Evolutionary conservation across 805 yeast genomes (phyloP), one percentile per base, ranked within the genome.

Genomic region (Metschnikowia cerradonensis): DNA sequence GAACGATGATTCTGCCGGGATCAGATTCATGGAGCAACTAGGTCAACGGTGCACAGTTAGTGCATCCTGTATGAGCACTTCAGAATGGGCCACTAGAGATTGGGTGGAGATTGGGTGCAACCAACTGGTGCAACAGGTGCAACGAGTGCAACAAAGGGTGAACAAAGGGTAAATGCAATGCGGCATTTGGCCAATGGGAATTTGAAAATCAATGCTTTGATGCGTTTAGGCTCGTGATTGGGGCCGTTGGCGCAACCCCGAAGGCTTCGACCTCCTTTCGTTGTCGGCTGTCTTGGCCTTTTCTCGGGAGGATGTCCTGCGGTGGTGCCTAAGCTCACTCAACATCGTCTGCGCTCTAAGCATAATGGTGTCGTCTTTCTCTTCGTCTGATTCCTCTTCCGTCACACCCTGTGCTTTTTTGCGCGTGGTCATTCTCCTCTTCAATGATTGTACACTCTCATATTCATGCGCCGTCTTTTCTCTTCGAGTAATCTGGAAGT

Each of bases 311-410:
- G 45, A 34, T n/a, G 45, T 33, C 23, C 31, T 20, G 45, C 45
- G 45, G 34, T 53, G 37, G 34, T 53, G 37, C 32, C 75, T 47
- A 35, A 73, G 61, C 47, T 68, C 68, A 39, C 63, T 64, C 40
- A 73, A 63, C 77, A 73, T 72, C 1, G 68, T 66, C 52, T 70
- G 75, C 0, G 77, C 75, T 47, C 78, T 54, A 17, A 70, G 57
- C 65, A 71, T 62, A 1, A 67, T 52, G n/a, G 43, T 48, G 17
- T 58, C 61, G 22, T 43, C 39, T 26, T 51, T 51, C 26, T 52
- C 59, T 10, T 22, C 47, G 4, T 35, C 52, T 17, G 20, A 13
- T 22, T 23, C 34, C 5, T 33, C 46, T n/a, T n/a, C 44, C 5
- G 26, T 51, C 41, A 60, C 59, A 50, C 72, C 75, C 3, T 58